phyloP scores from a whole-genome alignment of 768 basidiomycete genomes.

The Kwoniella dendrophila region DNA sequence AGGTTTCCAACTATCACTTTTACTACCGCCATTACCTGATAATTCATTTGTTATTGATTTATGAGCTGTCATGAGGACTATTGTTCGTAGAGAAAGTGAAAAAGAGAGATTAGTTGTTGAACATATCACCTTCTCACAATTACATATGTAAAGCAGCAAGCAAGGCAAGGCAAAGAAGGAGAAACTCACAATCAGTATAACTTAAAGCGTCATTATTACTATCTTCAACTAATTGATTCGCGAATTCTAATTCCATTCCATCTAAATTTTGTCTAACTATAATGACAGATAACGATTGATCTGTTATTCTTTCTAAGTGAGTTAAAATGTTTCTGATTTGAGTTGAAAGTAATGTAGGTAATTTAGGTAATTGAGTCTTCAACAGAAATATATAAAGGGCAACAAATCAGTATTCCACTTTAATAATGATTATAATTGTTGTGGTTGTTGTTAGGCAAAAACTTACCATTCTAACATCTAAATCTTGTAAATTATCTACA shows the following conservation, averaged over 20 bases:
- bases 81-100: constrained; percentile 12
- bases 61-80: constrained; percentile 55
- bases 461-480: constrained; percentile 71
- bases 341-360: constrained; percentile 73
- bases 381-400: constrained; percentile 2
- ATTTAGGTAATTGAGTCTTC: constrained; percentile 69
- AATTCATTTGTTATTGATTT: constrained; percentile 53
- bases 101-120: too few species aligned
- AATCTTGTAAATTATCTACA: constrained; percentile 71
- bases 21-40: constrained; percentile 42
- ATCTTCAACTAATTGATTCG: constrained; percentile 96
- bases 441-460: not conserved
- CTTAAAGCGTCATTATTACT: constrained; percentile 93
- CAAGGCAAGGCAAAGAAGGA: not conserved
- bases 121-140: not conserved
- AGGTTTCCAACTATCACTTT: constrained; percentile 50
- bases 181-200: constrained; percentile 74
- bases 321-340: constrained; percentile 86
- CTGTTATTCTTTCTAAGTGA: constrained; percentile 62
- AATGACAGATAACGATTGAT: constrained; percentile 59
- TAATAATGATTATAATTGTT: too few species aligned
- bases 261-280: constrained; percentile 92
- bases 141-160: not conserved
- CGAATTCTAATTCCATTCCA: constrained; percentile 89
- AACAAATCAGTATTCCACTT: too few species aligned